Conservation (phyloP, 2,329 filamentous ascomycete species). For the Cytospora mali region DNA sequence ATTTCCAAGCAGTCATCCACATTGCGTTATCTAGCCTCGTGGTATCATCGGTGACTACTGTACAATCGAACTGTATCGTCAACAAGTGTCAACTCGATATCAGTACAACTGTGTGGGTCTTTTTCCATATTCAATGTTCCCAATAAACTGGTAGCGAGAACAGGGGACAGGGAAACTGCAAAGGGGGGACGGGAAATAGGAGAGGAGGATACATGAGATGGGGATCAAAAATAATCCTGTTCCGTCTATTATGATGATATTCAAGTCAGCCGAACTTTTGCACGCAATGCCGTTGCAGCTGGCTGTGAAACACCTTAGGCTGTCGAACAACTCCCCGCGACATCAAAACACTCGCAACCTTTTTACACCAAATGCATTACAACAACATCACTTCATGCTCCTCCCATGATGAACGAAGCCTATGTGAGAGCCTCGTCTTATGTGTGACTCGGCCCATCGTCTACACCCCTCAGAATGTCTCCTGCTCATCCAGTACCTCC, state of each 20-base stretch:
- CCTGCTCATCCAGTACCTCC: constrained; percentile 68
- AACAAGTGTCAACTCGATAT: not conserved
- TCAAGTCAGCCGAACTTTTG: constrained; percentile 1
- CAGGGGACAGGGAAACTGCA: not conserved
- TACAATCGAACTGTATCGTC: too few species aligned
- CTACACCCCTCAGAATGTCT: constrained; percentile 65
- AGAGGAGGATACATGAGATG: not conserved
- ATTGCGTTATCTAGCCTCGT: too few species aligned
- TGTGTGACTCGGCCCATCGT: too few species aligned
- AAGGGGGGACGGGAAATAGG: too few species aligned
- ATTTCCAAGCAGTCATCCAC: not conserved
- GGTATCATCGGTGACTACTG: too few species aligned
- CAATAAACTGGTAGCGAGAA: not conserved
- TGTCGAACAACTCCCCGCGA: constrained; percentile 5
- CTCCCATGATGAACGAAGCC: not conserved
- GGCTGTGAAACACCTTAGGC: not conserved
- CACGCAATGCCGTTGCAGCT: not conserved
- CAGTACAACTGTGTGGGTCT: not conserved
- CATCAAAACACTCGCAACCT: constrained; percentile 9
- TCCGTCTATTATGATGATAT: constrained; percentile 18
- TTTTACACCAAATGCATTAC: constrained; percentile 11
- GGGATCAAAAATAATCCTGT: constrained; percentile 10
- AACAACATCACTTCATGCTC: not conserved
- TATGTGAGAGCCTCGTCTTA: too few species aligned
- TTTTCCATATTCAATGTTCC: not conserved